Base-by-base conservation (phyloP, 495 filamentous ascomycete genomes). In the Penicillium robsamsonii region DNA sequence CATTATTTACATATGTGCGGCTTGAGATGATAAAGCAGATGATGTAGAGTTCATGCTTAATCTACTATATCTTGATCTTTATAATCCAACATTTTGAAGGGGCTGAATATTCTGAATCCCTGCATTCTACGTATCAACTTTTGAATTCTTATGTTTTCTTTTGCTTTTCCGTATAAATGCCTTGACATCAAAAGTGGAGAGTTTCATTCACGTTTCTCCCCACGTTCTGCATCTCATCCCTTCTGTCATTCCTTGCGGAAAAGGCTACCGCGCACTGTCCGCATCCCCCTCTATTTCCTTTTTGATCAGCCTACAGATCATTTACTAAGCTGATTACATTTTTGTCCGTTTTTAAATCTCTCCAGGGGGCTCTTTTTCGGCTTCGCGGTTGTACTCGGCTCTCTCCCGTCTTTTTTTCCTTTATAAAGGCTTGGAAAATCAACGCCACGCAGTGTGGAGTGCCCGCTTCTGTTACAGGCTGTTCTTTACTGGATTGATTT, bases 361-460 rank as follows among this genome's bases (percentile, higher is more conserved):
- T 15, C 4, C 33, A 37, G 15, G n/a, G 18, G 33, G 30, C 43
- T 44, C 41, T 24, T 53, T 25, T 30, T 46, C 42, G 18, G 12
- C 50, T 52, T 43, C 11, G 43, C 53, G 56, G 56, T 52, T 53
- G 37, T 46, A 55, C 46, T 56, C 57, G 54, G 46, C 55, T 62
- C 43, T 61, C 37, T 53, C 45, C 56, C 53, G 56, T 57, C 57
- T 57, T 42, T 51, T 38, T 31, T 15, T 18, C 18, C 43, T 17
- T 17, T 37, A 20, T 41, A 44, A 18, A 22, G 47, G 25, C 55
- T 60, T 50, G 47, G 46, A 37, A 22, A 17, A 42, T 40, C 55
- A 38, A 53, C 55, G 63, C 63, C 58, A 56, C 57, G 50, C 59
- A 35, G 38, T 45, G 61, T 53, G 53, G 57, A n/a, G 33, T 48